A percentile compares a stretch with the other conserved stretches of the same genome.
These are phyloP conservation scores for Venturia pyrina DNA, from an alignment of 2,329 filamentous ascomycete genomes.

Conservation along the genomic window DNA sequence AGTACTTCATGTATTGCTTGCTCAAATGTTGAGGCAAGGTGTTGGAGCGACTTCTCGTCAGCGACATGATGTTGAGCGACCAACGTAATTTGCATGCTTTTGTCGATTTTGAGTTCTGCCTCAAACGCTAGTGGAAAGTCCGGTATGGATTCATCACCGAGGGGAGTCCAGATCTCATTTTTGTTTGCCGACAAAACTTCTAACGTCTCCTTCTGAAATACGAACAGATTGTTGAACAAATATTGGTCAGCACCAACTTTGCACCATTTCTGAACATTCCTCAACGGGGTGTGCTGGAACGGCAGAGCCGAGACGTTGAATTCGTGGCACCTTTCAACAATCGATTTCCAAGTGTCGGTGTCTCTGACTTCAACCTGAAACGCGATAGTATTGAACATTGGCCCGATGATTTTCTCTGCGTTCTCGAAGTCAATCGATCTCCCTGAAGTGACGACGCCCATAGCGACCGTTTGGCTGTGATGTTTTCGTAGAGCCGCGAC, in stretches of 20 bases:
- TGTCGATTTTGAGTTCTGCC: conserved; percentile 42
- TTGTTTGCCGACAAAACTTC: not conserved
- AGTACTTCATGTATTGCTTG: conserved; percentile 27
- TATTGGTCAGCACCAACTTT: not conserved
- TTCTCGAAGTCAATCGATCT: conserved; percentile 58
- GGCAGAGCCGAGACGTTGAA: conserved; percentile 59
- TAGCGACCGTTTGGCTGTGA: conserved; percentile 38
- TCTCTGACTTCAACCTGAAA: conserved; percentile 44
- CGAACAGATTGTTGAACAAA: conserved; percentile 69
- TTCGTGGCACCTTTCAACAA: conserved; percentile 56
- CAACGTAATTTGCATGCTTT: conserved; percentile 46
- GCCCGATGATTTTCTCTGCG: conserved; percentile 62
- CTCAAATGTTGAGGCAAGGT: conserved; percentile 36
- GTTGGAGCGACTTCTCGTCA: conserved; percentile 23
- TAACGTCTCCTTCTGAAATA: conserved; percentile 51
- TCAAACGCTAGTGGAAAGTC: conserved; percentile 77
- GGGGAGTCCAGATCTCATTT: conserved; percentile 15
- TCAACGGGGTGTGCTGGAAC: conserved; percentile 70
- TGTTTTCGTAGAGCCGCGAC: conserved; percentile 45
- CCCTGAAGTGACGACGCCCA: conserved; percentile 73
- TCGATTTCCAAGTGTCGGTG: conserved; percentile 45
- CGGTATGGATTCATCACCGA: conserved; percentile 33
- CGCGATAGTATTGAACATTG: conserved; percentile 83
- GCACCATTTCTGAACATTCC: conserved; percentile 62
- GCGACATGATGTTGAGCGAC: conserved; percentile 44